Conservation (phyloP, 352 stramenopile genomes). For the Blastocystis sp. region DNA sequence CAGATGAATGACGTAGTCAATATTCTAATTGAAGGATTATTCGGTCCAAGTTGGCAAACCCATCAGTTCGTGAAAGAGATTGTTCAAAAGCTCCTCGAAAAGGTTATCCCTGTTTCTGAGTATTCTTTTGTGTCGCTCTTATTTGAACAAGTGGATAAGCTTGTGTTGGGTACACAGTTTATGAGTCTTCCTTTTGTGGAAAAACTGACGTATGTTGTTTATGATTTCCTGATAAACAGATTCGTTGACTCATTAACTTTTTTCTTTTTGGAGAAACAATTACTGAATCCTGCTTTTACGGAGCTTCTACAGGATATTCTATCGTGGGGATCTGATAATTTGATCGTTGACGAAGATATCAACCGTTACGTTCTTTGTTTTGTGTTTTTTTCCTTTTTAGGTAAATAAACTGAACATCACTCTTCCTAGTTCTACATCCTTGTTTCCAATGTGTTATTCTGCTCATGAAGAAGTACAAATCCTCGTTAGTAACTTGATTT, state of each 20-base stretch:
- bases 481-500: not conserved
- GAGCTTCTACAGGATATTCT: not conserved
- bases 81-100: not conserved
- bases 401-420: not conserved
- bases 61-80: not conserved
- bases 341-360: not conserved
- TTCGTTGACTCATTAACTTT: not conserved
- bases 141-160: not conserved
- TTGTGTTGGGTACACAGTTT: not conserved
- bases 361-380: not conserved
- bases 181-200: not conserved
- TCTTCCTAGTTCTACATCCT: not conserved
- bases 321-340: not conserved
- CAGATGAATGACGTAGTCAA: too few relatives aligned
- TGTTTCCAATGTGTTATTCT: not conserved
- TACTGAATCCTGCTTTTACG: not conserved
- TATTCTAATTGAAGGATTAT: not conserved
- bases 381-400: not conserved
- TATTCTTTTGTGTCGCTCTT: not conserved
- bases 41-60: not conserved
- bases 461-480: not conserved
- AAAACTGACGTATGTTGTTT: not conserved
- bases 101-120: not conserved
- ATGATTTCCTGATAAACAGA: not conserved
- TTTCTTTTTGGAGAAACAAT: not conserved